phyloP scores from a whole-genome alignment of 768 basidiomycete genomes.

The Hydnum rufescens region DNA sequence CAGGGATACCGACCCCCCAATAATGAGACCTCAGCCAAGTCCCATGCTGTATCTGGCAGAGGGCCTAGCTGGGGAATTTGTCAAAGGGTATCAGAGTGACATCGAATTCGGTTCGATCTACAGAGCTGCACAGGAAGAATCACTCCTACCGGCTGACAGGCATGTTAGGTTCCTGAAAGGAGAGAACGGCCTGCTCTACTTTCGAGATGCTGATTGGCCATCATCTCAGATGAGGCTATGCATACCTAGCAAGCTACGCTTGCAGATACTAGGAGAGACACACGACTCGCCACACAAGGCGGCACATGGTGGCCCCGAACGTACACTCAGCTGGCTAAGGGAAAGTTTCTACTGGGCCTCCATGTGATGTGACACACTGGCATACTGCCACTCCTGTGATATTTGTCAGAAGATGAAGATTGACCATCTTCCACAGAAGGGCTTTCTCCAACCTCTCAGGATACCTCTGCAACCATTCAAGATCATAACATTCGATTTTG shows the following conservation, averaged over 20 bases:
- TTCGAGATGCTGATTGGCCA: constrained; percentile 15
- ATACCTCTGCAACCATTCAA: constrained; percentile 6
- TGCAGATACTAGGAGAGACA: constrained; percentile 13
- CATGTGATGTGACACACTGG: constrained; percentile 16
- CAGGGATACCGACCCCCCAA: neutral
- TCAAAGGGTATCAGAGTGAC: neutral
- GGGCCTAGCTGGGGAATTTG: neutral
- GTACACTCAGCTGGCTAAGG: constrained; percentile 14
- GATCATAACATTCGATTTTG: constrained; percentile 9
- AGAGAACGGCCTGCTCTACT: constrained; percentile 13
- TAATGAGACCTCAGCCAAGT: neutral
- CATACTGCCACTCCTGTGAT: constrained; percentile 8
- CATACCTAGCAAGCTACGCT: constrained; percentile 13
- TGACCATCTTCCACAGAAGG: neutral
- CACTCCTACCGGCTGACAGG: no score
- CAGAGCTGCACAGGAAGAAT: neutral
- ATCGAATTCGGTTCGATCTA: neutral
- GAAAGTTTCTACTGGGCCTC: constrained; percentile 18
- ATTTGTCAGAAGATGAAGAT: constrained; percentile 9
- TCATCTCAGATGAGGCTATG: constrained; percentile 16
- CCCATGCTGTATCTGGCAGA: neutral
- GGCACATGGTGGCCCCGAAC: constrained; percentile 18
- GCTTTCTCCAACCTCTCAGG: constrained; percentile 5
- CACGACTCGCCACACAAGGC: constrained; percentile 14
- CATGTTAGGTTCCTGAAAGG: neutral